Conservation (phyloP, 805 yeast genomes). For the Metschnikowia rubicola region DNA sequence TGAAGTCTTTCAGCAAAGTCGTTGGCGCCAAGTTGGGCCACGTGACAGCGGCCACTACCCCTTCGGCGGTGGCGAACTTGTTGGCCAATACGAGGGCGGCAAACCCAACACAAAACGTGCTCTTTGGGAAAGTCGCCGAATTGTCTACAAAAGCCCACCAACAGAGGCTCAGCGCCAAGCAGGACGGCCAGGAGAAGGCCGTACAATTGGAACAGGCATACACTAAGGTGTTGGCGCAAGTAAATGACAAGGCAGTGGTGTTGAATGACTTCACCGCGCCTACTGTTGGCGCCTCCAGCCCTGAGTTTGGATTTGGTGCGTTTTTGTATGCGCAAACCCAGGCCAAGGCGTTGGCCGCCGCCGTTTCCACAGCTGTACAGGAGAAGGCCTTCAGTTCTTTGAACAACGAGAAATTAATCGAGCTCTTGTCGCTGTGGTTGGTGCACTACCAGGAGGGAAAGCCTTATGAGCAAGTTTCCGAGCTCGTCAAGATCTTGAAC, state of each 20-base stretch:
- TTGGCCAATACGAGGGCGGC: constrained; percentile 49
- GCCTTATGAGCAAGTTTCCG: constrained; percentile 27
- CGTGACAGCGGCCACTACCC: constrained; percentile 35
- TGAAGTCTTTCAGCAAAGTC: constrained; percentile 46
- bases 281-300: constrained; percentile 51
- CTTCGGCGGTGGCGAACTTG: constrained; percentile 45
- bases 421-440: constrained; percentile 68
- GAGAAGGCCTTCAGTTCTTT: constrained; percentile 41
- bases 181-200: constrained; percentile 46
- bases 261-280: constrained; percentile 55
- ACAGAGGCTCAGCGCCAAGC: constrained; percentile 17
- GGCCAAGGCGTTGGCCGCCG: constrained; percentile 41
- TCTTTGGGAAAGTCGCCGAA: constrained; percentile 48
- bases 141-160: constrained; percentile 28
- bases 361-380: constrained; percentile 47
- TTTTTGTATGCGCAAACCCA: constrained; percentile 57
- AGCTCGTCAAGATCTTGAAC: constrained; percentile 37
- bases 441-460: constrained; percentile 43
- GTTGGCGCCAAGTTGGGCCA: constrained; percentile 56
- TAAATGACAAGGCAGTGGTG: constrained; percentile 53
- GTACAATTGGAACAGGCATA: constrained; percentile 69
- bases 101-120: constrained; percentile 59
- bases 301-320: constrained; percentile 86
- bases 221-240: constrained; percentile 67
- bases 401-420: constrained; percentile 48